Base-by-base conservation (phyloP, 2,329 filamentous ascomycete genomes). In the Coleophoma eucalyptorum region DNA sequence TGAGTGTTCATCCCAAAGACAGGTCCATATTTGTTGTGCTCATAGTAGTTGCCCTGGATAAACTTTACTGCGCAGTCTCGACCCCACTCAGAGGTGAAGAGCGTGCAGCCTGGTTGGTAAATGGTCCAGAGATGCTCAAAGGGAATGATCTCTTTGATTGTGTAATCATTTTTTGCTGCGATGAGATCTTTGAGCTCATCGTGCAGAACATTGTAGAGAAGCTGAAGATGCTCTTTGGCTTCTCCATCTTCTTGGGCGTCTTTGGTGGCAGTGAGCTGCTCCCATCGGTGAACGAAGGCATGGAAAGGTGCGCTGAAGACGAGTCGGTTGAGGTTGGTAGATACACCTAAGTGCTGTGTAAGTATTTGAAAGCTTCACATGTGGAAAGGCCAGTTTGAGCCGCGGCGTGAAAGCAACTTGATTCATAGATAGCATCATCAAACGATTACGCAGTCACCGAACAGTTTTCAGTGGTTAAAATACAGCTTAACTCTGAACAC, bases 221-320 rank as follows among this genome's bases (percentile, higher is more conserved):
- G 59, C 6, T 68, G 58, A 2, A 80, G 60, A 55, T 82, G 77
- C 31, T 72, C 65, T 43, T 70, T 74, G 2, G 74, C 75, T 16
- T 62, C 66, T 3, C 64, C 58, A 15, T 81, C 76, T 2, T 67
- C 61, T 7, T 71, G 58, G 32, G 72, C 69, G 10, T 74, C 61
- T 41, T 72, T 66, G 20, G 72, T 71, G 4, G 67, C 62, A 10
- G 63, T 57, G 35, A 84, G 72, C 6, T 69, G 60, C 1, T 72
- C 68, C 83, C 84, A 89, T 32, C 84, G 76, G 65, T 89, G 83
- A 38, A 87, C 79, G 45, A 89, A 80, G 0, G 81, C 79, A 56
- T 79, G 70, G 54, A 87, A 88, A 0, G 81, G 81, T 0, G 76
- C 77, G 7, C 68, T 64, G 53, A 89, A 86, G 50, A 80, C 78